Conservation (phyloP, 2,329 filamentous ascomycete species). For the Venturiaceae sp. region DNA sequence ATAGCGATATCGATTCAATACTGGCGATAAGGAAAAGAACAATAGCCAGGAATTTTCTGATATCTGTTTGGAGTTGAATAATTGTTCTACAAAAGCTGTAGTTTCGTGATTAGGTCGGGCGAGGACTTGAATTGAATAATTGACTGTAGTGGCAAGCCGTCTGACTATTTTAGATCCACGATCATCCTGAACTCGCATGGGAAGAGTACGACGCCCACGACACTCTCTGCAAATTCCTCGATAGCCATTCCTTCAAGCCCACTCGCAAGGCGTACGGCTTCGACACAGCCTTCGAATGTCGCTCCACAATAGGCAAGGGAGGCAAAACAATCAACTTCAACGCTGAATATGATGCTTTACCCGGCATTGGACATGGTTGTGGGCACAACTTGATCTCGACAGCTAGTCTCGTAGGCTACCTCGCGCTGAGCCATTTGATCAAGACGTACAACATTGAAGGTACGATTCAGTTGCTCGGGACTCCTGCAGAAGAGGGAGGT, state of each 20-base stretch:
- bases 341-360: conserved; percentile 40
- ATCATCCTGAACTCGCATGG: background rate
- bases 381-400: conserved; percentile 46
- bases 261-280: background rate
- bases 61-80: too few relatives aligned
- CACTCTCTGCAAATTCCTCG: background rate
- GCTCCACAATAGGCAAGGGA: background rate
- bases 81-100: too few relatives aligned
- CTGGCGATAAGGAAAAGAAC: too few relatives aligned
- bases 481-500: conserved; percentile 44
- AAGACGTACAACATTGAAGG: conserved; percentile 31
- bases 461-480: conserved; percentile 40
- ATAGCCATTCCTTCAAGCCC: background rate
- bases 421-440: conserved; percentile 38
- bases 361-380: conserved; percentile 39
- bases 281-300: background rate
- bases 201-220: background rate
- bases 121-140: too few relatives aligned
- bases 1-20: too few relatives aligned
- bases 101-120: too few relatives aligned
- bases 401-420: conserved; percentile 34
- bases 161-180: background rate
- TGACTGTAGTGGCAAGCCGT: too few relatives aligned
- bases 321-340: conserved; percentile 32
- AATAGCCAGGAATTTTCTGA: too few relatives aligned